Evolutionary conservation across 768 basidiomycete species (phyloP).

Genomic region (Boletus vermiculosoides): DNA sequence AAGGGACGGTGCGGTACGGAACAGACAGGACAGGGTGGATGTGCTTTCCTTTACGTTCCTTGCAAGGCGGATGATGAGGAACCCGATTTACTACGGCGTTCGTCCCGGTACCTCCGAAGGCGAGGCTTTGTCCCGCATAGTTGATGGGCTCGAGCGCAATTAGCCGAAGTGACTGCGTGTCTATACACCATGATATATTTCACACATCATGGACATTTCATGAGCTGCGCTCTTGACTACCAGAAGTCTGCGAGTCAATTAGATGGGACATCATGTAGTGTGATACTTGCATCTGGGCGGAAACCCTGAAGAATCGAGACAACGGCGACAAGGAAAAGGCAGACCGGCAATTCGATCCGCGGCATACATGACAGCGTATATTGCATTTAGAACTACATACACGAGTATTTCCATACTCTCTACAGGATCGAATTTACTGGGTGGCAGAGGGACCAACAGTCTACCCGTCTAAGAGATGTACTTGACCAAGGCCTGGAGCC

Average conservation of each 20-base stretch:
- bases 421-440: neutral
- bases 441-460: neutral
- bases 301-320: neutral
- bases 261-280: neutral
- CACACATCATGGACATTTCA: neutral
- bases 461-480: slow-evolving; percentile 41
- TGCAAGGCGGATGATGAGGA: slow-evolving; percentile 63
- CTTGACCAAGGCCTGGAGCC: slow-evolving; percentile 72
- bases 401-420: neutral
- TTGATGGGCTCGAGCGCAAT: slow-evolving; percentile 47
- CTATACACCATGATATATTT: neutral
- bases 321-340: neutral
- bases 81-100: slow-evolving; percentile 84
- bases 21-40: slow-evolving; percentile 72
- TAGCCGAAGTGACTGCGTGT: neutral
- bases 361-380: neutral
- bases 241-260: too few relatives aligned
- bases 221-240: neutral
- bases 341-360: neutral
- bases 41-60: slow-evolving; percentile 81
- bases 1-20: slow-evolving; percentile 38
- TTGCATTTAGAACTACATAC: neutral
- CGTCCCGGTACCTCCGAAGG: slow-evolving; percentile 38
- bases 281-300: neutral
- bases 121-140: slow-evolving; percentile 66